phyloP scores from a whole-genome alignment of 768 basidiomycete genomes.

The Dendrothele bispora region DNA sequence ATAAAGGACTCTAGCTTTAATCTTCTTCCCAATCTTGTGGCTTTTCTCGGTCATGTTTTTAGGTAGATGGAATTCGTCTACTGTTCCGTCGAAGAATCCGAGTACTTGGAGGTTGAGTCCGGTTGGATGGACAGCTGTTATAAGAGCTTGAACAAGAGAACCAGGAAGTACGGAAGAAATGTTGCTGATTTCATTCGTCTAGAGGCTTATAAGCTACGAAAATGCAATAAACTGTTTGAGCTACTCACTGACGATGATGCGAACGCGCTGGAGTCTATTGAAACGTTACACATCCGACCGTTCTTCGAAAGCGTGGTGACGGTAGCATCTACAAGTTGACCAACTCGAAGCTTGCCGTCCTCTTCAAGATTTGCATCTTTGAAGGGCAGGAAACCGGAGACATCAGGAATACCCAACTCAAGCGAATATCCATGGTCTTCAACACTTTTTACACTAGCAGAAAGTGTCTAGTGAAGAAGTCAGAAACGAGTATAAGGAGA shows the following conservation, averaged over 20 bases:
- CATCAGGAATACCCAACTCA: constrained; percentile 75
- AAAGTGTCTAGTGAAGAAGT: constrained; percentile 55
- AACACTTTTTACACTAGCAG: constrained; percentile 74
- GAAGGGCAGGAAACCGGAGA: constrained; percentile 85
- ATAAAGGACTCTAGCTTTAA: constrained; percentile 85
- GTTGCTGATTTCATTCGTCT: constrained; percentile 76
- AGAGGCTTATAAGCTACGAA: no score
- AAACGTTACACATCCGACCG: constrained; percentile 76
- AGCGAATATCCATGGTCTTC: constrained; percentile 96
- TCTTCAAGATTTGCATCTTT: constrained; percentile 55
- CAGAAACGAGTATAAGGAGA: constrained; percentile 5
- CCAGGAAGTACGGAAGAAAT: constrained; percentile 87
- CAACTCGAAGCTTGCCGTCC: constrained; percentile 50
- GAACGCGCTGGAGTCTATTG: constrained; percentile 48
- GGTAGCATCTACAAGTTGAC: constrained; percentile 66
- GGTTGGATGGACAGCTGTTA: constrained; percentile 70
- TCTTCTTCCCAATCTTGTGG: constrained; percentile 67
- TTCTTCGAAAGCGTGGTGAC: constrained; percentile 71
- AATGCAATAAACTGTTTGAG: constrained; percentile 1
- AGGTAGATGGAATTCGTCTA: constrained; percentile 77
- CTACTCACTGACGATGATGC: constrained; percentile 55
- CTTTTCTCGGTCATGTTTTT: constrained; percentile 38
- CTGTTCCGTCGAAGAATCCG: constrained; percentile 90
- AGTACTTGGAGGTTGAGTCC: constrained; percentile 89
- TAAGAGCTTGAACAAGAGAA: constrained; percentile 73